These are phyloP conservation scores for Ceratobasidium sp. DNA, from an alignment of 1,284 basidiomycete genomes.

Conservation along the genomic window DNA sequence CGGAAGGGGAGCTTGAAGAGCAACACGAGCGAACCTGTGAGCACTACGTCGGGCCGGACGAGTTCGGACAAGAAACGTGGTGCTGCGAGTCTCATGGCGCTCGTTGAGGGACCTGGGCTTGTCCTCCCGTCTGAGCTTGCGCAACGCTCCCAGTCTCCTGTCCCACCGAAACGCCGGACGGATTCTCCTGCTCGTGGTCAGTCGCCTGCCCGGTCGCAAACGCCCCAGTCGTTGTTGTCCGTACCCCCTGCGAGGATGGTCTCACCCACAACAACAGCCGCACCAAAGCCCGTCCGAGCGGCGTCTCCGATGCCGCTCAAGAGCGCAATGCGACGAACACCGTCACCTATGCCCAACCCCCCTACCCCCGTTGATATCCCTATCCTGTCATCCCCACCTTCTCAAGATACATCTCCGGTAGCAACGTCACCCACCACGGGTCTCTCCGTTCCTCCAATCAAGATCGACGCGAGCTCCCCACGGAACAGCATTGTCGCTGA, in stretches of 20 bases:
- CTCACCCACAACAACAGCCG: conserved; percentile 42
- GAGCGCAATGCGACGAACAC: conserved; percentile 63
- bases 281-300: conserved; percentile 35
- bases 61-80: neutral
- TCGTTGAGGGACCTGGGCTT: conserved; percentile 26
- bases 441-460: conserved; percentile 41
- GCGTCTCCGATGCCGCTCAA: conserved; percentile 62
- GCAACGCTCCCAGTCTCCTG: conserved; percentile 20
- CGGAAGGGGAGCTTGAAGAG: conserved; percentile 41
- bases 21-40: conserved; percentile 34
- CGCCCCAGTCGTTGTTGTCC: conserved; percentile 29
- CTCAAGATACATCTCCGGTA: neutral
- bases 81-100: conserved; percentile 26
- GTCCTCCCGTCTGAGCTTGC: conserved; percentile 5
- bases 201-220: conserved; percentile 6
- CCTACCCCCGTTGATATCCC: neutral
- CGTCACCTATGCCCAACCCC: conserved; percentile 21
- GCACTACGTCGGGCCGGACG: neutral
- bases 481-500: conserved; percentile 46
- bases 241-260: conserved; percentile 41
- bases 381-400: neutral
- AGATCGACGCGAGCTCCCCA: conserved; percentile 25
- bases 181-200: neutral
- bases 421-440: neutral
- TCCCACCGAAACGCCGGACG: neutral